Base-by-base conservation (phyloP, 495 filamentous ascomycete species). In the Xylaria telfairii region DNA sequence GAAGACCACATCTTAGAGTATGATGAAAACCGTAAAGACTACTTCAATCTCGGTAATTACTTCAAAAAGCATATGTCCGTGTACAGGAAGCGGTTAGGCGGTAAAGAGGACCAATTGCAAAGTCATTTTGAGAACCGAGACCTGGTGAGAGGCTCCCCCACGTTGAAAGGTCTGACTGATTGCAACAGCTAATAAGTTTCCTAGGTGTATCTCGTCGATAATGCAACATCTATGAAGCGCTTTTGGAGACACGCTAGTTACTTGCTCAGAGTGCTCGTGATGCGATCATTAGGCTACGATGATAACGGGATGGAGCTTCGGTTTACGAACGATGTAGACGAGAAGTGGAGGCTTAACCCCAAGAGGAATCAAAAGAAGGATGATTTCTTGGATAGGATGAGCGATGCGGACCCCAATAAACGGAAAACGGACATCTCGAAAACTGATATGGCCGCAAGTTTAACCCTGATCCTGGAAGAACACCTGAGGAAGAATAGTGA, bases 121-220 rank as follows among this genome's bases (percentile, higher is more conserved):
- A 32, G 4, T n/a, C 61, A 64, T 46, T 64, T 64, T 26, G n/a
- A 28, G 15, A 64, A 64, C 21, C 19, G 61, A 19, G 61, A 64
- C 26, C 26, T 64, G 9, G 61, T 64, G 6, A 44, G 26, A 32
- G 3, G 1, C 9, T 6, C 41, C 12, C 26, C 17, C 24, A 3
- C 6, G 1, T n/a, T 26, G 34, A 17, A 15, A 30, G 21, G 15
- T 47, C 47, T 26, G 15, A n/a, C 15, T 32, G 24, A 63, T 5
- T 21, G 10, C 4, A 44, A 32, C 9, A 4, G 17, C 41, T 47
- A n/a, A 64, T n/a, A 13, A 9, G 1, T 9, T 41, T 47, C 47
- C 5, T 12, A 78, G 76, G 73, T 71, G 10, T 78, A 75, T 56
- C 71, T 78, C 19, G 75, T 78, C 24, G 76, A 78, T 65, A 77